These are phyloP conservation scores for Ustilago hordei DNA, from an alignment of 1,284 basidiomycete genomes.

Conservation along the genomic window DNA sequence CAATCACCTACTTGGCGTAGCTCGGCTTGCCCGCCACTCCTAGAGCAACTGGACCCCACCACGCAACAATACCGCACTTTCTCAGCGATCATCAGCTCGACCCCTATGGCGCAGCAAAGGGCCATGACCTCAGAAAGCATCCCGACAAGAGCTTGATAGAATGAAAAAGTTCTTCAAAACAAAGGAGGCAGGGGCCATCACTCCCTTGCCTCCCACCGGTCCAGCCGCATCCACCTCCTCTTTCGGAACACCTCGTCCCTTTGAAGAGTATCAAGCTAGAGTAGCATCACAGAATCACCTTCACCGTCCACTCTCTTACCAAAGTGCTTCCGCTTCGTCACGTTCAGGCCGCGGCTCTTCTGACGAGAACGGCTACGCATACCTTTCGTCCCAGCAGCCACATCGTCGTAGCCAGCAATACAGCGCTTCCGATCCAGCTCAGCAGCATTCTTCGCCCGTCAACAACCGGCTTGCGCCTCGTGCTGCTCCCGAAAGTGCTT, in stretches of 20 bases:
- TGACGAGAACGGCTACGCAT: slow-evolving; percentile 20
- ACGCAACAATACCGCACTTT: too few species aligned
- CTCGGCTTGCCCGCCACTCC: background rate
- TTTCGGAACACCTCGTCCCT: slow-evolving; percentile 36
- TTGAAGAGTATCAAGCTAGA: slow-evolving; percentile 44
- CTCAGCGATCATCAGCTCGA: background rate
- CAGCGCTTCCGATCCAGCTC: slow-evolving; percentile 5
- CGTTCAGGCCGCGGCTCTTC: slow-evolving; percentile 23
- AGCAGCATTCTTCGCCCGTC: slow-evolving; percentile 14
- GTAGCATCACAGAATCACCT: slow-evolving; percentile 23
- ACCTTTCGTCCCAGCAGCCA: slow-evolving; percentile 13
- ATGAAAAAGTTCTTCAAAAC: slow-evolving; percentile 51
- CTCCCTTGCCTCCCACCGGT: slow-evolving; percentile 43
- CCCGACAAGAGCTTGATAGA: slow-evolving; percentile 7
- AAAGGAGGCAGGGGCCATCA: slow-evolving; percentile 51
- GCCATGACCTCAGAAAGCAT: slow-evolving; percentile 5
- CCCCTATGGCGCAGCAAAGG: slow-evolving; percentile 7
- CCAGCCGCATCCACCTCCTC: slow-evolving; percentile 26
- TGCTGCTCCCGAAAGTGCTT: slow-evolving; percentile 8
- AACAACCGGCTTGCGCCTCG: slow-evolving; percentile 18
- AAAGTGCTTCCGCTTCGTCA: slow-evolving; percentile 16
- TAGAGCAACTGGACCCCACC: too few species aligned
- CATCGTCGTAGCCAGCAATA: slow-evolving; percentile 27
- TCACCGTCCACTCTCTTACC: slow-evolving; percentile 29
- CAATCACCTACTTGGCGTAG: background rate